These are phyloP conservation scores for Suillus clintonianus DNA, from an alignment of 768 basidiomycete species.

Conservation along the genomic window DNA sequence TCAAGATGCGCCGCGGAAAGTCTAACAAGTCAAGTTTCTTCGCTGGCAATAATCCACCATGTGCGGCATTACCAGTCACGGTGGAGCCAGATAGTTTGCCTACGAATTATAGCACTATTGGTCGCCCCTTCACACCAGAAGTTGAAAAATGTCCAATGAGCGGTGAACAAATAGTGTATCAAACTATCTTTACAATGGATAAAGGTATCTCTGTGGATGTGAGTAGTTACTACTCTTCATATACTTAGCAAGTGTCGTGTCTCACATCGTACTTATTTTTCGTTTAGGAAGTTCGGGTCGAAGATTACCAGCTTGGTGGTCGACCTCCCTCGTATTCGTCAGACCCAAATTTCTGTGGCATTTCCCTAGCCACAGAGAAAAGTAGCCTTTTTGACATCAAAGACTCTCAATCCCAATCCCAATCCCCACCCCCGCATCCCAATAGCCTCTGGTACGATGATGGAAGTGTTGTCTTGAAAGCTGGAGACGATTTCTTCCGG, in stretches of 20 bases:
- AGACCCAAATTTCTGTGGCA: neutral
- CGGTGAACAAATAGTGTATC: too few species aligned
- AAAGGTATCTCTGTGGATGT: neutral
- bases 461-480: neutral
- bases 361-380: neutral
- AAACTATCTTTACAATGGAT: neutral
- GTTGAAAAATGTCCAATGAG: too few species aligned
- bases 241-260: neutral
- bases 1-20: neutral
- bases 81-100: too few species aligned
- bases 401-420: neutral
- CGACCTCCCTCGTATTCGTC: neutral
- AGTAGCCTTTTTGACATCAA: neutral
- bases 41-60: neutral
- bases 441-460: neutral
- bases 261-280: neutral
- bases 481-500: neutral
- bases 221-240: neutral
- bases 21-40: neutral
- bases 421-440: neutral
- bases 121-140: neutral
- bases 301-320: neutral
- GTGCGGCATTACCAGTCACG: too few species aligned
- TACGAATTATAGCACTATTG: neutral
- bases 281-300: neutral